phyloP scores from a whole-genome alignment of 2,329 filamentous ascomycete genomes.

The Spiromastix sp. region DNA sequence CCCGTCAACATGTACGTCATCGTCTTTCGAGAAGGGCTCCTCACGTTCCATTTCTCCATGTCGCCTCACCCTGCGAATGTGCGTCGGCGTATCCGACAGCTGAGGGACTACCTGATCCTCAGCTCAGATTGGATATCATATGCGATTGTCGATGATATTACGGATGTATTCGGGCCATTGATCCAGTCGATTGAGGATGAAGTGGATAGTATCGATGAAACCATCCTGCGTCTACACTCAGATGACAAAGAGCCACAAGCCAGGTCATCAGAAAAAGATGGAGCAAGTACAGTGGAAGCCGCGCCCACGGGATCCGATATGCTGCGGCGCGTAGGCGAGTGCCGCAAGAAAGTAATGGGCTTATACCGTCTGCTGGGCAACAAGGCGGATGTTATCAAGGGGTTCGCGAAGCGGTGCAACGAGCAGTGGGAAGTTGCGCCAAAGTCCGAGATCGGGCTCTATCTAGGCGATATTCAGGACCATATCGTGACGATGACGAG shows the following conservation, averaged over 20 bases:
- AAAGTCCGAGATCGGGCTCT: constrained; percentile 90
- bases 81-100: constrained; percentile 79
- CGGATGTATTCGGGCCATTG: constrained; percentile 85
- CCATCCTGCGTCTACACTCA: constrained; percentile 73
- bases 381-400: constrained; percentile 98
- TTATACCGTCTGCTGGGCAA: constrained; percentile 87
- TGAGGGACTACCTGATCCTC: constrained; percentile 86
- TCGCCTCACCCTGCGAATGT: constrained; percentile 96
- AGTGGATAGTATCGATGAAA: constrained; percentile 93
- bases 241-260: constrained; percentile 30
- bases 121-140: constrained; percentile 98
- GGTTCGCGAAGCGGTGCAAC: constrained; percentile 95
- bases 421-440: constrained; percentile 97
- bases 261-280: constrained; percentile 26
- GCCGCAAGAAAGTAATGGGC: constrained; percentile 94
- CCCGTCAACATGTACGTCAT: constrained; percentile 97
- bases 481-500: constrained; percentile 99
- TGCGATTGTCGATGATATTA: constrained; percentile 95
- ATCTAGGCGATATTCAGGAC: constrained; percentile 96
- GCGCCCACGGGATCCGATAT: constrained; percentile 58
- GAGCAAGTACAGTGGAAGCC: constrained; percentile 23
- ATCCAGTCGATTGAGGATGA: constrained; percentile 92
- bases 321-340: constrained; percentile 85
- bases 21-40: constrained; percentile 88
- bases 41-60: constrained; percentile 95